Base-by-base conservation (phyloP, 495 filamentous ascomycete species). In the Penicillium macrosclerotiorum region DNA sequence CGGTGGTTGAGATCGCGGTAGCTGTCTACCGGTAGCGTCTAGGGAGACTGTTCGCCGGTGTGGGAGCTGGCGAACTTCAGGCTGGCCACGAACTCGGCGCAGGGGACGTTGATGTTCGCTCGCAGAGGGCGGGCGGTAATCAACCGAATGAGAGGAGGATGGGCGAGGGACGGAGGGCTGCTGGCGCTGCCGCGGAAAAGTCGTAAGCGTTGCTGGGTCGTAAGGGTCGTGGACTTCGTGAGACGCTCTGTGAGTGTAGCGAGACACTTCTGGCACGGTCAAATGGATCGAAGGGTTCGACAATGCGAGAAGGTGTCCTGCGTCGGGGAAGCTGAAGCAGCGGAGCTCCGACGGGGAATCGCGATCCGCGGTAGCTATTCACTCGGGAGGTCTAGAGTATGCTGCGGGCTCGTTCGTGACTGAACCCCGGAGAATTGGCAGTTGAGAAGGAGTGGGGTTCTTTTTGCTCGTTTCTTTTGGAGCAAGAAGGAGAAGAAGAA, bases 201-300 rank as follows among this genome's bases (percentile, higher is more conserved):
- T 76, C 67, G 75, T 76, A 59, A 75, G 64, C 32, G 68, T 64
- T 39, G 62, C 42, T 39, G 59, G 68, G 68, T 80, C 76, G 79
- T 81, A 42, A 71, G 64, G 45, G 60, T 83, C 80, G 81, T 84
- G 65, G 65, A 68, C 64, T 67, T 83, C 81, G 80, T 84, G 55
- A 79, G 65, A 63, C 30, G 64, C 54, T 60, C 55, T 52, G 47
- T 38, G 51, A 53, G 47, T 54, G 55, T 61, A 56, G 57, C 55
- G 62, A 75, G 67, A 65, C 71, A 75, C 71, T 42, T 63, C 68
- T 67, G 63, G 53, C 31, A 57, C 24, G 46, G 56, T 49, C 14
- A 23, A 43, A 54, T n/a, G 43, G 26, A 29, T 42, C 22, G 55
- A 40, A 54, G 54, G 44, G 37, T 54, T 57, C 30, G 60, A 66